phyloP scores from a whole-genome alignment of 805 yeast genomes.

The Starmerella asiatica region DNA sequence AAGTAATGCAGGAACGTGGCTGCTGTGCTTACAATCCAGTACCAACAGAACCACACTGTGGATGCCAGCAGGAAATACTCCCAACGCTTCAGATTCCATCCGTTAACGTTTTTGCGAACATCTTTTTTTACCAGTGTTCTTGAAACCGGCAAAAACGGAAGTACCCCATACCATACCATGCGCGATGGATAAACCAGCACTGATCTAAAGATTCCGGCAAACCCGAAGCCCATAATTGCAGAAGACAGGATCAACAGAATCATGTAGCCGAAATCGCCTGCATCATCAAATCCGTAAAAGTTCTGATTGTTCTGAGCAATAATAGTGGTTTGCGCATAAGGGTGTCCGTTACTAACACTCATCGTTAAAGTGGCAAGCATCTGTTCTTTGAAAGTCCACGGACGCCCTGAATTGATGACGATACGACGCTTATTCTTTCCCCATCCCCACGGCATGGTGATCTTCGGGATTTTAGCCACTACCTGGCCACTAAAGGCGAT shows the following conservation, averaged over 20 bases:
- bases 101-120: constrained; percentile 35
- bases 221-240: constrained; percentile 52
- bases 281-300: constrained; percentile 25
- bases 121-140: constrained; percentile 34
- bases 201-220: constrained; percentile 51
- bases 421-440: constrained; percentile 1
- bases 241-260: constrained; percentile 40
- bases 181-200: constrained; percentile 40
- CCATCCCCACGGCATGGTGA: constrained; percentile 4
- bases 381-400: constrained; percentile 54
- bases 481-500: constrained; percentile 46
- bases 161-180: constrained; percentile 41
- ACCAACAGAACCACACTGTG: constrained; percentile 38
- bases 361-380: constrained; percentile 40
- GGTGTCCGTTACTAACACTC: constrained; percentile 19
- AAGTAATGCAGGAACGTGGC: constrained; percentile 49
- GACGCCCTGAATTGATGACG: constrained; percentile 40
- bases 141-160: constrained; percentile 38
- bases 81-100: constrained; percentile 46
- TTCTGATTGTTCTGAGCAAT: constrained; percentile 23
- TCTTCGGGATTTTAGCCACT: constrained; percentile 23
- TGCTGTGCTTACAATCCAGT: constrained; percentile 55
- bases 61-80: constrained; percentile 36
- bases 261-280: constrained; percentile 37
- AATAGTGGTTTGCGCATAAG: constrained; percentile 23